Evolutionary conservation across 345 rosid genomes (phyloP), one percentile per base, ranked within the genome.

Genomic region (Bretschneidera sinensis): DNA sequence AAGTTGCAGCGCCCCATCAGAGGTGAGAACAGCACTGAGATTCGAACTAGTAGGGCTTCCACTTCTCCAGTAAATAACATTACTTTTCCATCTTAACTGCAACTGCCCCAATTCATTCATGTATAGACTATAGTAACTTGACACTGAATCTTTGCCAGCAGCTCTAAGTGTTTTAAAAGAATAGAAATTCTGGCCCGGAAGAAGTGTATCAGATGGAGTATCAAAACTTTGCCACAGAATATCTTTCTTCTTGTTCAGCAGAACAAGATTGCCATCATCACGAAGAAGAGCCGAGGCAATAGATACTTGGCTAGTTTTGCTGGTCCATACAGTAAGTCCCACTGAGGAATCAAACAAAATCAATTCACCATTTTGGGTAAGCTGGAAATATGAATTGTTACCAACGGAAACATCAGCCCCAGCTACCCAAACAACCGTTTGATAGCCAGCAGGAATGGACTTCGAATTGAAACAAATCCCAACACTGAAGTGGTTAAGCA

Each of bases 141-240:
- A 87, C 60, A 81, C 60, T 2, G 77, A 70, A 71, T 69, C 77
- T 62, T 62, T 75, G 61, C 83, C 75, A 49, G 84, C 72, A 64
- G 95, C 90, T 79, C 95, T 76, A 57, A 90, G 87, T 24, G 60
- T 76, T 47, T 64, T 22, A 8, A 52, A 70, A 51, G 77, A 62
- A 23, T 62, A 51, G 5, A 90, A 64, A 67, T 67, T 76, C 84
- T 90, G 97, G 24, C 85, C 85, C 0, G 97, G 95, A 71, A 90
- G 87, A 60, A 90, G 78, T 0, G 92, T 82, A 62, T 87, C 79
- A 17, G 83, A 70, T 39, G 95, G 95, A 64, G 72, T 69, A 57
- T 82, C 83, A 64, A 87, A 90, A 74, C 92, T 90, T 66, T 90
- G 80, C 95, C 95, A 90, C 63, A 85, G 75, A 24, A 79, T 65